Conservation (phyloP, 176 grass and related monocot species). For the Juncus inflexus region DNA sequence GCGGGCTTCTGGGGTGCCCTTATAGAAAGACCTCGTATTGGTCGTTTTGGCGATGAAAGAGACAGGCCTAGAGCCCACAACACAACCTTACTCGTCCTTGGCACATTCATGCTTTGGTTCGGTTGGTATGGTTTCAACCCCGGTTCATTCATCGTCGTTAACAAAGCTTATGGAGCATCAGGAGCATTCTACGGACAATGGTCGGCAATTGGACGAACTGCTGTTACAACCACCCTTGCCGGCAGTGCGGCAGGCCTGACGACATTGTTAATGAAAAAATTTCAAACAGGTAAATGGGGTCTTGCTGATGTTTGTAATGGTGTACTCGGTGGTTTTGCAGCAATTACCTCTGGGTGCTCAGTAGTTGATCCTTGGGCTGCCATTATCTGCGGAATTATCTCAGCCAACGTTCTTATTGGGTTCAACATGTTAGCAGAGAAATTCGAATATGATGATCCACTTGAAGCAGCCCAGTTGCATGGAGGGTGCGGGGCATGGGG, state of each 20-base stretch:
- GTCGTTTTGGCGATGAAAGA: conserved; percentile 17
- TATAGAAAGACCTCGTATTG: conserved; percentile 37
- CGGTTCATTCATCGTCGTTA: conserved; percentile 33
- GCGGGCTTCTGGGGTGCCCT: conserved; percentile 38
- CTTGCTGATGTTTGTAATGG: conserved; percentile 43
- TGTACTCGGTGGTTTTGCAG: conserved; percentile 38
- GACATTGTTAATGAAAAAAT: conserved; percentile 29
- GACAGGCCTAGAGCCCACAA: conserved; percentile 19
- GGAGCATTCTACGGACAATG: conserved; percentile 41
- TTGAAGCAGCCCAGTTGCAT: conserved; percentile 40
- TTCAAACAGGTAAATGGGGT: conserved; percentile 16
- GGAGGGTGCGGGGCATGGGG: conserved; percentile 44
- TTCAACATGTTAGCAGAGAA: conserved; percentile 26
- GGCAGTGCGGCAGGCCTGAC: conserved; percentile 31
- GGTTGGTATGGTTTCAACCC: conserved; percentile 51
- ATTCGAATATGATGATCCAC: conserved; percentile 30
- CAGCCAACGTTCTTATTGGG: conserved; percentile 31
- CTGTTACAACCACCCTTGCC: conserved; percentile 39
- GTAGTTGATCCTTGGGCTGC: conserved; percentile 44
- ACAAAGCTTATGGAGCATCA: conserved; percentile 29
- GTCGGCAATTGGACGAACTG: conserved; percentile 35
- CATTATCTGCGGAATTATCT: conserved; percentile 36
- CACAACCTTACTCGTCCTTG: conserved; percentile 28
- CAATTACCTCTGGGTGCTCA: conserved; percentile 36
- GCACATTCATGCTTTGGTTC: conserved; percentile 43